phyloP scores from a whole-genome alignment of 2,329 filamentous ascomycete species.

The Orbilia brochopaga region DNA sequence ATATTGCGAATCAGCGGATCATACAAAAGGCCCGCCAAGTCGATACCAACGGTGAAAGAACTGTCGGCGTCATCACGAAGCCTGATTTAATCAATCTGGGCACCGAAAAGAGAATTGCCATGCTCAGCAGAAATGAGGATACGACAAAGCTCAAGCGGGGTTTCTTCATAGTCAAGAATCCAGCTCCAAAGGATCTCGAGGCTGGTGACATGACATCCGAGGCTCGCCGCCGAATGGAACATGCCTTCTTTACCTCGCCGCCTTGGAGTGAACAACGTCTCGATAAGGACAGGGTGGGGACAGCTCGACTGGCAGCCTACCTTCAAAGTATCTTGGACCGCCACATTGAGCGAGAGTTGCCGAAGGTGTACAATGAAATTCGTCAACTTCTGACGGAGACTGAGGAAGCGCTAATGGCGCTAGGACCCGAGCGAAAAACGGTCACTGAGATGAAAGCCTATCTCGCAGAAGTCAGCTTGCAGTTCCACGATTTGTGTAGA shows the following conservation, averaged over 20 bases:
- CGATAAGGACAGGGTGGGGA: slow-evolving; percentile 53
- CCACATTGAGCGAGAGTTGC: slow-evolving; percentile 56
- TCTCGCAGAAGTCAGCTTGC: slow-evolving; percentile 55
- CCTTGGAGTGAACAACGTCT: slow-evolving; percentile 58
- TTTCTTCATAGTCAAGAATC: slow-evolving; percentile 57
- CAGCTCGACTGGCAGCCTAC: slow-evolving; percentile 52
- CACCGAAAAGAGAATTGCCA: slow-evolving; percentile 57
- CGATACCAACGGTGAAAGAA: slow-evolving; percentile 58
- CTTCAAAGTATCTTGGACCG: slow-evolving; percentile 55
- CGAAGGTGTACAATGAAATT: slow-evolving; percentile 52
- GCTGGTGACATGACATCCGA: slow-evolving; percentile 59
- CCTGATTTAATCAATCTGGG: slow-evolving; percentile 63
- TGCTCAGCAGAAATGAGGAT: slow-evolving; percentile 58
- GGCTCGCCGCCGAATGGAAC: slow-evolving; percentile 59
- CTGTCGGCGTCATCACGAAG: slow-evolving; percentile 65
- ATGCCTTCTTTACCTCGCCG: slow-evolving; percentile 62
- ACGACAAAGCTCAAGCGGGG: slow-evolving; percentile 61
- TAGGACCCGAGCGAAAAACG: slow-evolving; percentile 50
- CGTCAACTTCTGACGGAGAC: slow-evolving; percentile 32
- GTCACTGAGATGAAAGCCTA: slow-evolving; percentile 53
- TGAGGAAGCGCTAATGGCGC: slow-evolving; percentile 17
- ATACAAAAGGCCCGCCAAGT: slow-evolving; percentile 55
- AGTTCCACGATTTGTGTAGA: slow-evolving; percentile 55
- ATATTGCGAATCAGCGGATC: slow-evolving; percentile 59
- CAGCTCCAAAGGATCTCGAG: slow-evolving; percentile 57